Percentiles rank a stretch among this genome's conserved stretches.
These are phyloP conservation scores for Erythrophleum ivorense DNA, from an alignment of 331 rosid genomes.

Conservation along the genomic window DNA sequence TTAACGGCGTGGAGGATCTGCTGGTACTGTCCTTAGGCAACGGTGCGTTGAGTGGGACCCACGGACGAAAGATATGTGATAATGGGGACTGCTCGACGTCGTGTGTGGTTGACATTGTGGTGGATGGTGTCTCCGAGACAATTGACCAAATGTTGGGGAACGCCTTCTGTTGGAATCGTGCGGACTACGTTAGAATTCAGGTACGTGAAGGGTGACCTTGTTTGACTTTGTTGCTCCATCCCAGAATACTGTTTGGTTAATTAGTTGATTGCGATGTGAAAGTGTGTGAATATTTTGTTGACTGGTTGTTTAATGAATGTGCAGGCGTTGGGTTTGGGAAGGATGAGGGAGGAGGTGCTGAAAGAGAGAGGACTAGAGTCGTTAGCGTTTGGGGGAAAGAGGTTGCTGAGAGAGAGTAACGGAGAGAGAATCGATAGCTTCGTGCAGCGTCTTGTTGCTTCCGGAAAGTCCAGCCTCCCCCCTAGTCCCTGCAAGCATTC, in stretches of 20 bases:
- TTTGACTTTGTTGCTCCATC: not conserved
- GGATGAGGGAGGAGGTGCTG: slow-evolving; percentile 64
- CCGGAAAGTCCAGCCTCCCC: slow-evolving; percentile 80
- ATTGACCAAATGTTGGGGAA: slow-evolving; percentile 94
- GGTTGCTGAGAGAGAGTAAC: slow-evolving; percentile 89
- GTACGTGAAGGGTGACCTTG: slow-evolving; percentile 35
- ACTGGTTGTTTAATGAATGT: slow-evolving; percentile 10
- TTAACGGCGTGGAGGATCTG: slow-evolving; percentile 83
- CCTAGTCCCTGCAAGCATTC: slow-evolving; percentile 90
- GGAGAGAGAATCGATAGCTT: slow-evolving; percentile 80
- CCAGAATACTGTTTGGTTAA: slow-evolving; percentile 43
- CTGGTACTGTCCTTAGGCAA: slow-evolving; percentile 79
- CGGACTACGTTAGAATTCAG: slow-evolving; percentile 94
- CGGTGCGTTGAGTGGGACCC: slow-evolving; percentile 50
- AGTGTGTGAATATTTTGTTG: not conserved
- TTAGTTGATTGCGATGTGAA: not conserved
- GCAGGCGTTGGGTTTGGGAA: slow-evolving; percentile 70
- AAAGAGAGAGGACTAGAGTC: slow-evolving; percentile 82
- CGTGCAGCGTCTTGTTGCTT: slow-evolving; percentile 78
- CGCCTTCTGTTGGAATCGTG: slow-evolving; percentile 94
- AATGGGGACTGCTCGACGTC: slow-evolving; percentile 64
- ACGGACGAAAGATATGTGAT: slow-evolving; percentile 18
- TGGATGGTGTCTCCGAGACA: slow-evolving; percentile 91
- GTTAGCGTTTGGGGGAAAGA: slow-evolving; percentile 93
- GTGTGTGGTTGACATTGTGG: slow-evolving; percentile 76